Evolutionary conservation across 2,329 filamentous ascomycete species (phyloP), one percentile per base, ranked within the genome.

Genomic region (Magnaporthiopsis rhizophila): DNA sequence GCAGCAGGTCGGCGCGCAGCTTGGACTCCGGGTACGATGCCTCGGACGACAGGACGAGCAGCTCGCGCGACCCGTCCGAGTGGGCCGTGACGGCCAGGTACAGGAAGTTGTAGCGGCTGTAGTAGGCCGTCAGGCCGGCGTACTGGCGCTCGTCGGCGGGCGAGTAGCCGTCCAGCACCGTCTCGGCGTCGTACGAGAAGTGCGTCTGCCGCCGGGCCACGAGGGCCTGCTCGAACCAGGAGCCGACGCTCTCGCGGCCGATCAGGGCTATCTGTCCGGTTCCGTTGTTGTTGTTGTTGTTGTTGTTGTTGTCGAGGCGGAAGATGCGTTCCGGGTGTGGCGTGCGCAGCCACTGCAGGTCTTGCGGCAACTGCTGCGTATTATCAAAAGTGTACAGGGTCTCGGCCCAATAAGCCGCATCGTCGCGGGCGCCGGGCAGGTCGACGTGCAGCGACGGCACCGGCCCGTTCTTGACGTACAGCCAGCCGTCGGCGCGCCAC

Each of bases 181-280:
- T 85, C 77, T 97, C 94, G 76, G 96, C 87, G 72, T 94, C 96
- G 70, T 95, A 90, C 8, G 91, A 89, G 74, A 97, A 88, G 69
- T 85, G 83, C 26, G 78, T 79, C 72, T 85, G 83, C 5, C 83
- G 78, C 8, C 83, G 75, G 0, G 83, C 83, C 0, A 85, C 81
- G 1, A 85, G 76, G 0, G 82, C 75, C 71, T 85, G 83, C 71
- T 85, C 83, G 68, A 85, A 86, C 83, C 83, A 86, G 1, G 82
- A 84, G 0, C 83, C 83, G 57, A 83, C 77, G 1, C 78, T 74
- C 70, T 86, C 83, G 8, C 83, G 78, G 0, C 83, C 83, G 30
- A 75, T 73, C 0, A 86, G 74, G 0, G 71, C 75, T n/a, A 86
- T 78, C 64, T 76, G 78, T 32, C 24, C 34, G 34, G 34, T 36